Evolutionary conservation across 1,139 yeast genomes (phyloP).

Genomic region (Diutina mesorugosa): DNA sequence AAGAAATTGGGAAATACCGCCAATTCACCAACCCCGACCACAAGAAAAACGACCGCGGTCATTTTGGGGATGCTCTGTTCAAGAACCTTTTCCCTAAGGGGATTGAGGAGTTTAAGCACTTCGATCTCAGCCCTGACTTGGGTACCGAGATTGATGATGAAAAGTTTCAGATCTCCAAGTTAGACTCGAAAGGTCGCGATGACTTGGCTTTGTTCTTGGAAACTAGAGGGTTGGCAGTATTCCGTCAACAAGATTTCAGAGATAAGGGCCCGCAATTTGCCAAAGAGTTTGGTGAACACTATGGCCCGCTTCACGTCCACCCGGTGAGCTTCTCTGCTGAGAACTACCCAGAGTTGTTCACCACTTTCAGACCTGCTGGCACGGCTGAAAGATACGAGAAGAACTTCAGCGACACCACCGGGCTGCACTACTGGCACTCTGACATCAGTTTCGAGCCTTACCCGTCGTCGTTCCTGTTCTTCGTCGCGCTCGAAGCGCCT

Average conservation of each 20-base stretch:
- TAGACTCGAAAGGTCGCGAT: background rate
- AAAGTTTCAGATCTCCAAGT: background rate
- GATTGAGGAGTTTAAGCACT: background rate
- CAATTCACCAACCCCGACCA: background rate
- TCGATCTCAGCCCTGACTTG: background rate
- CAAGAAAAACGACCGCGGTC: background rate
- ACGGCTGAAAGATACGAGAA: background rate
- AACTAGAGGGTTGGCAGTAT: background rate
- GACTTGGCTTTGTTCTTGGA: slow-evolving; percentile 1
- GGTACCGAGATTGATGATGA: background rate
- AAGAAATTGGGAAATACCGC: background rate
- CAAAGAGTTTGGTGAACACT: slow-evolving; percentile 1
- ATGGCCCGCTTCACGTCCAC: slow-evolving; percentile 1
- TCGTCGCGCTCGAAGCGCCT: slow-evolving; percentile 1
- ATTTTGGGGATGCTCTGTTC: background rate
- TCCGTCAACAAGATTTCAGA: background rate
- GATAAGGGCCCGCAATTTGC: background rate
- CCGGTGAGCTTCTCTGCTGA: background rate
- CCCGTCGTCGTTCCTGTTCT: background rate
- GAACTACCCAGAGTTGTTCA: background rate
- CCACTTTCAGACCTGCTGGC: background rate
- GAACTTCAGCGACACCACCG: background rate
- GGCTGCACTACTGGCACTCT: background rate
- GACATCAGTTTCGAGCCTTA: background rate
- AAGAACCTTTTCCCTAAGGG: background rate